Base-by-base conservation (phyloP, 129 eudicot species). In the Deinandra increscens region DNA sequence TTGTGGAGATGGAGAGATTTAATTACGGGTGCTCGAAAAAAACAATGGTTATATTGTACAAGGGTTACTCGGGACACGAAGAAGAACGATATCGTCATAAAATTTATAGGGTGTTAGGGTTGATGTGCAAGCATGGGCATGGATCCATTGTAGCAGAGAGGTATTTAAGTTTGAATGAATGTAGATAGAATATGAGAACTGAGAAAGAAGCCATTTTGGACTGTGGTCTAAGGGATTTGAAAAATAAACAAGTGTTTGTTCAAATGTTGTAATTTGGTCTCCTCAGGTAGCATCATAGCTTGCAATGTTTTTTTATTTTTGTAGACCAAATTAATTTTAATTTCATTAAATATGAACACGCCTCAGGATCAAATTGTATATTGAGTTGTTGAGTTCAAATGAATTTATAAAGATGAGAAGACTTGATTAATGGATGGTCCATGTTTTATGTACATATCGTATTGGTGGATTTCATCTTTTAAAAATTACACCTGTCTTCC, bases 71-170 rank as follows among this genome's bases (percentile, higher is more conserved):
- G 46, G 71, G 9, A 59, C 79, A 73, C 55, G 89, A 86, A 51
- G n/a, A n/a, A n/a, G 81, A 82, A 74, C 75, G 60, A 67, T 61
- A 69, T 42, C 46, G 43, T 61, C 56, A 43, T 69, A 87, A 85
- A 75, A 42, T 85, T 51, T 64, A 81, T 60, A 80, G 78, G 74
- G 80, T 87, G 33, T 17, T 76, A 43, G 97, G 89, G 58, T 43
- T 81, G 75, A 84, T 87, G 87, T 87, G 80, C 74, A 90, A 87
- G 80, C 68, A 43, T 43, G 97, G 97, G 54, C 80, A 82, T 74
- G 73, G 29, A 61, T 72, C 81, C 77, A 37, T 31, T 36, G 66
- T 75, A 66, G 58, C 46, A 6, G 22, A n/a, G 5, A 36, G 39
- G 13, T 45, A 42, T 42, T 2, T 9, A 8, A 13, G 6, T 46